A percentile compares a stretch with the other conserved stretches of the same genome.
Conservation (phyloP, 129 eudicot species). For the Escallonia herrerae region DNA sequence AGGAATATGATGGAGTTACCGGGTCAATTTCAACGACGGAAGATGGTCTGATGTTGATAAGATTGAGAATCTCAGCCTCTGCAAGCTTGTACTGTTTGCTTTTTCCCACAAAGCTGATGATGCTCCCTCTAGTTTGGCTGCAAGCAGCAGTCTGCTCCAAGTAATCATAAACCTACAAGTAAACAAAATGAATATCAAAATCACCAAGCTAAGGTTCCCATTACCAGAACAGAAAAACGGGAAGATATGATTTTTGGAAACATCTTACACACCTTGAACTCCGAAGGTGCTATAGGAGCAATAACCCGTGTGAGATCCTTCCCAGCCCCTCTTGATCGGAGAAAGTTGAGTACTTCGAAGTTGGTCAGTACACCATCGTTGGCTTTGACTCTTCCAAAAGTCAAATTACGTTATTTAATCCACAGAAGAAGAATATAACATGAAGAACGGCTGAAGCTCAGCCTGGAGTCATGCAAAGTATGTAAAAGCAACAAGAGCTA, state of each 20-base stretch:
- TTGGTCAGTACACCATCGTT: constrained; percentile 70
- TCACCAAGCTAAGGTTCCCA: not conserved
- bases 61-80: constrained; percentile 53
- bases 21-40: constrained; percentile 49
- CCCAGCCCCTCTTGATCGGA: constrained; percentile 77
- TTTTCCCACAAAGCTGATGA: constrained; percentile 37
- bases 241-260: not conserved
- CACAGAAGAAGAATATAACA: not conserved
- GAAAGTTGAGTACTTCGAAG: constrained; percentile 67
- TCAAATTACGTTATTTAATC: not conserved
- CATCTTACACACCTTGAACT: constrained; percentile 43
- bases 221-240: too few relatives aligned
- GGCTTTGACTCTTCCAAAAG: constrained; percentile 34
- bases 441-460: not conserved
- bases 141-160: constrained; percentile 43
- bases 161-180: constrained; percentile 54
- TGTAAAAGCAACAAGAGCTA: not conserved
- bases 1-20: constrained; percentile 16
- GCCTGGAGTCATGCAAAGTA: not conserved
- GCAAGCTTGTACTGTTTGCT: constrained; percentile 49
- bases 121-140: constrained; percentile 55
- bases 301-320: constrained; percentile 65
- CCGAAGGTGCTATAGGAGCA: constrained; percentile 59
- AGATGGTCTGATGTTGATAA: constrained; percentile 61
- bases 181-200: not conserved